phyloP scores from a whole-genome alignment of 2,329 filamentous ascomycete species.

The Pseudogymnoascus sp. region DNA sequence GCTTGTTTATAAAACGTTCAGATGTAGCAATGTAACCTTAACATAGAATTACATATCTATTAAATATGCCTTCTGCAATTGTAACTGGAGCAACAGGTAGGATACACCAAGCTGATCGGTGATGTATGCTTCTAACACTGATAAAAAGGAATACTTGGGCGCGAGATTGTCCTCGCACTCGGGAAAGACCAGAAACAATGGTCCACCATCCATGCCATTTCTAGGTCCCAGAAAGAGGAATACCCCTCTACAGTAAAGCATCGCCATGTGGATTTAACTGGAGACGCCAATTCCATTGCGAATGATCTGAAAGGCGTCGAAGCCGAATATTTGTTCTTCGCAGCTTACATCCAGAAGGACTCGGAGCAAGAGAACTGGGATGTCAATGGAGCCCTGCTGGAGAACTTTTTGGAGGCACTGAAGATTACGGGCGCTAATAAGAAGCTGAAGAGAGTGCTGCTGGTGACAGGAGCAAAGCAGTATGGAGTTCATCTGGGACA shows the following conservation, averaged over 20 bases:
- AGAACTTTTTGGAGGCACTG: conserved; percentile 41
- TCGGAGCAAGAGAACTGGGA: conserved; percentile 28
- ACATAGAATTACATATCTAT: neutral
- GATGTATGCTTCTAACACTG: neutral
- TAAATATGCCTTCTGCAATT: conserved; percentile 18
- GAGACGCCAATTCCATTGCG: conserved; percentile 27
- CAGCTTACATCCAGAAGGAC: conserved; percentile 31
- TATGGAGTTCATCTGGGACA: conserved; percentile 46
- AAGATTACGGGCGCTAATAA: conserved; percentile 35
- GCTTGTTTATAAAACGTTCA: neutral
- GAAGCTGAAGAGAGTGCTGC: conserved; percentile 40
- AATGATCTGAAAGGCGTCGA: conserved; percentile 26
- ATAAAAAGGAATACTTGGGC: conserved; percentile 26
- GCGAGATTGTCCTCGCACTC: conserved; percentile 30
- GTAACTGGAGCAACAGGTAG: conserved; percentile 23
- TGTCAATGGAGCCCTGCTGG: conserved; percentile 37
- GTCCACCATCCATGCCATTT: conserved; percentile 30
- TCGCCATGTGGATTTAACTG: conserved; percentile 28
- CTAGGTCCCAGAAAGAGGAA: conserved; percentile 30
- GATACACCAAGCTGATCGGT: neutral
- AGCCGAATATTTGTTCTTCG: conserved; percentile 32
- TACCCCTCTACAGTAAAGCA: conserved; percentile 30
- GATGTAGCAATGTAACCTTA: neutral
- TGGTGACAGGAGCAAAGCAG: conserved; percentile 44
- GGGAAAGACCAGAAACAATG: conserved; percentile 26